Evolutionary conservation across 352 stramenopile species (phyloP).

Genomic region (Peronosclerospora sorghi): DNA sequence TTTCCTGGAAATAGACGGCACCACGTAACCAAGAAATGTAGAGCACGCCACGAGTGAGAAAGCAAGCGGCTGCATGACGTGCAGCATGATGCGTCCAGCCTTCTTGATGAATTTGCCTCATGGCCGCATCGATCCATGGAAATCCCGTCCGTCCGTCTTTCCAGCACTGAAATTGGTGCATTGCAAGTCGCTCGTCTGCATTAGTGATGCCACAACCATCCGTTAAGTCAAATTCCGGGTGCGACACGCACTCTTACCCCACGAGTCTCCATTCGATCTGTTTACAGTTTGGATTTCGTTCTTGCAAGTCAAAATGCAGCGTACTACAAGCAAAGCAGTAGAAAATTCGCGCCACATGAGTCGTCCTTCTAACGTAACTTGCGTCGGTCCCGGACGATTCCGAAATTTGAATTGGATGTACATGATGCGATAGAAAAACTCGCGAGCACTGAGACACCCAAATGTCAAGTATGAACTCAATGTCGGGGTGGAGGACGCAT

Average conservation of each 20-base stretch:
- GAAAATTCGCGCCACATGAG: slow-evolving; percentile 95
- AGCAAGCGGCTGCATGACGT: slow-evolving; percentile 92
- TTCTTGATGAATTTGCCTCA: slow-evolving; percentile 86
- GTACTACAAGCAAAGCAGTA: slow-evolving; percentile 63
- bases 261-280: slow-evolving; percentile 61
- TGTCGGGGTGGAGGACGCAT: slow-evolving; percentile 86
- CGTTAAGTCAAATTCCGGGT: slow-evolving; percentile 5
- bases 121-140: slow-evolving; percentile 94
- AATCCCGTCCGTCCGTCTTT: slow-evolving; percentile 91
- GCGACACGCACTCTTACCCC: slow-evolving; percentile 14
- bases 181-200: slow-evolving; percentile 34
- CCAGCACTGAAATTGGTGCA: slow-evolving; percentile 74
- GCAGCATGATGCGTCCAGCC: slow-evolving; percentile 81
- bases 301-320: slow-evolving; percentile 83
- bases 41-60: slow-evolving; percentile 92
- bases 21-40: slow-evolving; percentile 91
- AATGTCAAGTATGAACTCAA: slow-evolving; percentile 88
- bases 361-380: slow-evolving; percentile 88
- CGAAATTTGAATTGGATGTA: slow-evolving; percentile 87
- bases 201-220: slow-evolving; percentile 1
- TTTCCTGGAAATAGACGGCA: slow-evolving; percentile 82
- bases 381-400: slow-evolving; percentile 59
- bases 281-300: slow-evolving; percentile 82
- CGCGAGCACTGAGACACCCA: slow-evolving; percentile 79
- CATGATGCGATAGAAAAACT: slow-evolving; percentile 72